Percentiles rank a stretch among this genome's conserved stretches.
phyloP scores from a whole-genome alignment of 2,329 filamentous ascomycete species.

The Diaporthe longicolla region DNA sequence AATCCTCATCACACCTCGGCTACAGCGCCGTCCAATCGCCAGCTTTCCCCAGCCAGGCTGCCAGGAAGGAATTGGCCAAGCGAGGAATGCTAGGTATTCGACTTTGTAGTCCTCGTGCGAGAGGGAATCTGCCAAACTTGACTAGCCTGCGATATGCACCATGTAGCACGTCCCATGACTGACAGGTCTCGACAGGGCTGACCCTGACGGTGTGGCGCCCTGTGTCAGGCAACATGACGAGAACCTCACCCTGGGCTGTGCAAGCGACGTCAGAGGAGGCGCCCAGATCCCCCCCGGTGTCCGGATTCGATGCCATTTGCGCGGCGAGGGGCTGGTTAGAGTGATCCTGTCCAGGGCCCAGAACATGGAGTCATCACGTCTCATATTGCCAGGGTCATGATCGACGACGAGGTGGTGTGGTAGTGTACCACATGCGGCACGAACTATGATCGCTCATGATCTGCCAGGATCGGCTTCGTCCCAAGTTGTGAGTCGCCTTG shows the following conservation, averaged over 20 bases:
- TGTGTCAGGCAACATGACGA: slow-evolving; percentile 6
- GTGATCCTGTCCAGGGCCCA: neutral
- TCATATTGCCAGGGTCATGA: slow-evolving; percentile 20
- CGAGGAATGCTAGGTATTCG: no score
- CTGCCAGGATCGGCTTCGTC: slow-evolving; percentile 22
- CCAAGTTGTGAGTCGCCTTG: slow-evolving; percentile 8
- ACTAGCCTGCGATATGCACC: neutral
- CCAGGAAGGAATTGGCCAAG: neutral
- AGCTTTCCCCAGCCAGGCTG: neutral
- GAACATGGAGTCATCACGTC: slow-evolving; percentile 16
- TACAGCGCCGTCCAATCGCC: slow-evolving; percentile 17
- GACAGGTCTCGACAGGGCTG: slow-evolving; percentile 3
- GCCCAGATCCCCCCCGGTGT: neutral
- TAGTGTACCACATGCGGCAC: neutral
- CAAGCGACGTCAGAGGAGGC: slow-evolving; percentile 27
- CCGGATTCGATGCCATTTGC: neutral
- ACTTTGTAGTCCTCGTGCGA: neutral
- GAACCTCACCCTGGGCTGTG: slow-evolving; percentile 16
- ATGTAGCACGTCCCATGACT: neutral
- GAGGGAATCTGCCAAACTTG: neutral
- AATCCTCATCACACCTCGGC: slow-evolving; percentile 15
- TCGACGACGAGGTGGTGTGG: slow-evolving; percentile 8
- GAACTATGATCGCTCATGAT: slow-evolving; percentile 29
- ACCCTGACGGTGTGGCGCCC: slow-evolving; percentile 1
- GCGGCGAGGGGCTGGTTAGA: neutral